Percentiles rank a stretch among this genome's conserved stretches.
Conservation (phyloP, 2,329 filamentous ascomycete genomes). For the Fusarium veterinarium region DNA sequence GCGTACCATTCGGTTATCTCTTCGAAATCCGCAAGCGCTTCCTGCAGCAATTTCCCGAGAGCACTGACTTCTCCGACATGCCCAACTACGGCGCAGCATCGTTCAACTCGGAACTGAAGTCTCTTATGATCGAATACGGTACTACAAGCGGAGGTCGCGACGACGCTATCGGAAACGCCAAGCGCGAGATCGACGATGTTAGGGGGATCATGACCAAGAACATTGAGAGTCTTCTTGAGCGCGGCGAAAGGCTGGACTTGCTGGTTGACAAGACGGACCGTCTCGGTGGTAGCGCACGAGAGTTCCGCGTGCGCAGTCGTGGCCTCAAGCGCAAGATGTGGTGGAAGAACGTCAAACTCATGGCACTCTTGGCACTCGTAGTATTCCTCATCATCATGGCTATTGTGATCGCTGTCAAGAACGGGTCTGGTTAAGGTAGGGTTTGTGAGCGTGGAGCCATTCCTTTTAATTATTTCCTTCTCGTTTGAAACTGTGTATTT, state of each 20-base stretch:
- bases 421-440: constrained; percentile 38
- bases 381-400: constrained; percentile 68
- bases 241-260: constrained; percentile 92
- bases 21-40: constrained; percentile 92
- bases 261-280: constrained; percentile 97
- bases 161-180: constrained; percentile 85
- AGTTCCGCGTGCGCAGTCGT: constrained; percentile 89
- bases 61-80: constrained; percentile 79
- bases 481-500: constrained; percentile 36
- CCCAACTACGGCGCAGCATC: constrained; percentile 90
- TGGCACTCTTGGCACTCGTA: constrained; percentile 81
- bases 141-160: constrained; percentile 78
- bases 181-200: constrained; percentile 92
- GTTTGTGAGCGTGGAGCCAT: constrained; percentile 14
- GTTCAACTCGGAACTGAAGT: constrained; percentile 84
- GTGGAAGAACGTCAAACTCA: constrained; percentile 99
- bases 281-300: constrained; percentile 85
- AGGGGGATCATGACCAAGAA: constrained; percentile 95
- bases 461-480: constrained; percentile 34
- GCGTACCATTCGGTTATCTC: constrained; percentile 92
- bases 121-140: constrained; percentile 85
- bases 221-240: constrained; percentile 88
- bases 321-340: constrained; percentile 95
- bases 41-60: constrained; percentile 73
- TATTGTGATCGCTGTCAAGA: constrained; percentile 67